Base-by-base conservation (phyloP, 805 yeast species). In the Yueomyces sinensis region DNA sequence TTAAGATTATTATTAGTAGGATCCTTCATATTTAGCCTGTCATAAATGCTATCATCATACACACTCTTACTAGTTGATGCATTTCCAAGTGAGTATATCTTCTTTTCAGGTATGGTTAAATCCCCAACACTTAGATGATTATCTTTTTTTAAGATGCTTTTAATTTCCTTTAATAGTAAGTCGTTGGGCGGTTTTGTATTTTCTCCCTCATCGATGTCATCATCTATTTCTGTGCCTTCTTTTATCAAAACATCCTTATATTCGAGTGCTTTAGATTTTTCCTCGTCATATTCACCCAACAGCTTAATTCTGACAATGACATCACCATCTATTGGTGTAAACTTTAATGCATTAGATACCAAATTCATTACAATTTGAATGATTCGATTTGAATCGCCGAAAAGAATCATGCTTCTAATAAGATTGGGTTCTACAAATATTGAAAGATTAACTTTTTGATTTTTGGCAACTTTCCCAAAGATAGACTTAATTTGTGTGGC, bases 331-430 rank as follows among this genome's bases (percentile, higher is more conserved):
- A 76, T 80, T 0, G 95, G 95, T 0, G 97, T 87, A 48, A 91
- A 91, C 52, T 91, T 91, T 46, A 91, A 63, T 0, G 94, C 77
- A 57, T 91, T 89, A 14, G 93, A 79, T 9, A 91, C 91, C 37
- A 91, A 63, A 48, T 91, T 91, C 87, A 89, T 86, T 4, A 89
- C 76, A 35, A 91, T 79, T 56, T 89, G 98, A 36, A 83, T 74
- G 29, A 91, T 82, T 51, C 97, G 66, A 56, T 84, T 86, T 6
- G 91, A 75, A 56, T 89, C 98, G 2, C 95, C 97, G 57, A 66
- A 74, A 7, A 89, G 58, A 2, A 83, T 68, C 66, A 81, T 69
- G 41, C 70, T 70, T 39, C 80, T 63, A 33, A 72, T 57, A 13
- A 61, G 56, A 43, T 71, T 71, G 4, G 95, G 94, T 27, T 61